A percentile compares a stretch with the other conserved stretches of the same genome.
These are phyloP conservation scores for Aspergillus steynii DNA, from an alignment of 495 filamentous ascomycete species.

Conservation along the genomic window DNA sequence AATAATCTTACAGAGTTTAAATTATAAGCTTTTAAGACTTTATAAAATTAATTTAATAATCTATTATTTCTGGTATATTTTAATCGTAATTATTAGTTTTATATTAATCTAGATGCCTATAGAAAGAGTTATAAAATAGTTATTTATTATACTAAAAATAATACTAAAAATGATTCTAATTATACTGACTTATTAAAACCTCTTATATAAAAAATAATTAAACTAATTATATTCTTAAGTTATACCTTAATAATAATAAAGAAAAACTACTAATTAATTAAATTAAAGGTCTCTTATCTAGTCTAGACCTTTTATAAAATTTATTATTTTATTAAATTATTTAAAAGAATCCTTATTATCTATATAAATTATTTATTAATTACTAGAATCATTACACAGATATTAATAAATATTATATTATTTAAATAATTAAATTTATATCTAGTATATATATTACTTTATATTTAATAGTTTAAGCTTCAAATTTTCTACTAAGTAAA, in stretches of 20 bases:
- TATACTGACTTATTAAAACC: too few species aligned
- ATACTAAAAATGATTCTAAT: too few species aligned
- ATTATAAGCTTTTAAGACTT: too few species aligned
- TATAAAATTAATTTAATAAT: neutral
- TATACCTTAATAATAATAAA: neutral
- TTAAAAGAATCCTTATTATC: neutral
- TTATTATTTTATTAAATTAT: neutral
- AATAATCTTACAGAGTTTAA: neutral
- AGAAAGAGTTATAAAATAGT: constrained; percentile 6
- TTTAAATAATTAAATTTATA: neutral
- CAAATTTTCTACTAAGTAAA: neutral
- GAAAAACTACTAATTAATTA: neutral
- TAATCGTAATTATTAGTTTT: neutral
- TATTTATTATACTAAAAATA: constrained; percentile 2
- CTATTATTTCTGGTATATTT: neutral
- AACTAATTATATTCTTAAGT: neutral
- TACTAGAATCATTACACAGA: neutral
- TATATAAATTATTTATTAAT: neutral
- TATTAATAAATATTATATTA: neutral
- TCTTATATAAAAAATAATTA: too few species aligned
- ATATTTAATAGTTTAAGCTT: neutral
- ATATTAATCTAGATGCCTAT: constrained; percentile 1
- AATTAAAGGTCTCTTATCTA: neutral
- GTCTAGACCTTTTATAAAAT: neutral
- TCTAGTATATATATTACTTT: neutral